Evolutionary conservation across 1,284 basidiomycete species (phyloP), one percentile per base, ranked within the genome.

Genomic region (Mycosarcoma maydis): DNA sequence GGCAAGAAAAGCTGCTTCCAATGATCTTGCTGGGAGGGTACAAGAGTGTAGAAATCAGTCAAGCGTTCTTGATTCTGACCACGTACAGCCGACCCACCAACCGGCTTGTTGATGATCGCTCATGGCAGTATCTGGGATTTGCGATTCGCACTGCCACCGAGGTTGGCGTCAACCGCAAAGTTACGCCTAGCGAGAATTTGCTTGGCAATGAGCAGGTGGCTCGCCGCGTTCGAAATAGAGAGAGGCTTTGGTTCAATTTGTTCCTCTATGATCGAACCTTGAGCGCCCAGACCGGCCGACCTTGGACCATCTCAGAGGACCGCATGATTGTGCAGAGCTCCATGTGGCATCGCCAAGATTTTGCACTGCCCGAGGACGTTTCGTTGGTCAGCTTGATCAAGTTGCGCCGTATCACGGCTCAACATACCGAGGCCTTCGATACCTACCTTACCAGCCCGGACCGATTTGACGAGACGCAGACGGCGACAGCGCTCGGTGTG

Each of bases 121-220:
- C 73, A 4, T 77, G 75, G 75, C 75, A 77, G 45, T 75, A 75
- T 27, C 65, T 77, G 8, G 75, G 75, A 2, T 75, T 75, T 33
- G 73, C 75, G 22, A 74, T 75, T 26, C 71, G 75, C 4, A 77
- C 69, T 11, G 75, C 73, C 5, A 77, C 75, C n/a, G 75, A 77
- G 40, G 66, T 77, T 0, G 75, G 75, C 19, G 72, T 77, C 42
- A 77, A 77, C 22, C 57, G 73, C 30, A 65, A 65, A 24, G 62
- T 75, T 14, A 61, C 68, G 5, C 73, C 73, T 10, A 67, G 62
- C 34, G 65, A 67, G 29, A 60, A 62, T 26, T 32, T 60, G 41
- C 55, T 67, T 9, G 61, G 58, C 44, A 73, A 71, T 26, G 75
- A 77, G 52, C 75, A 73, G 48, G 56, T 77, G n/a, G 53, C 68